Conservation (phyloP, 805 yeast species). For the Metschnikowia cerradonensis region DNA sequence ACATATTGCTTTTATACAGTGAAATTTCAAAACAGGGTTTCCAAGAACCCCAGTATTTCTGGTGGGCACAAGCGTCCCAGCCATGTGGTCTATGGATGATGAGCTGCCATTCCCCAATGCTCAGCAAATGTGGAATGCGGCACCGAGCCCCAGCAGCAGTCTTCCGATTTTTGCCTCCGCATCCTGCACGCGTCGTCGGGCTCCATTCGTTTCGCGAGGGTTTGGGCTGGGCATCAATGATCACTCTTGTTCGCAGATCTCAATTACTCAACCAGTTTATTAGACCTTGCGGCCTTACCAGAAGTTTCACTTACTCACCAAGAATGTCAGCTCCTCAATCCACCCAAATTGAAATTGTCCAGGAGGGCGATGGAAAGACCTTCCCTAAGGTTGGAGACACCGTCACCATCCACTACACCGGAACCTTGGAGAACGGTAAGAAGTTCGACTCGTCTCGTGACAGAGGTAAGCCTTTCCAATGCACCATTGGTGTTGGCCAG, state of each 20-base stretch:
- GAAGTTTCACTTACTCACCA: neutral
- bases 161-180: neutral
- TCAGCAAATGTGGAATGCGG: neutral
- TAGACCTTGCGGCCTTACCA: constrained; percentile 5
- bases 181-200: constrained; percentile 1
- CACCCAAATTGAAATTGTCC: constrained; percentile 40
- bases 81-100: neutral
- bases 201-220: constrained; percentile 2
- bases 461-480: constrained; percentile 93
- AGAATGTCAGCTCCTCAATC: constrained; percentile 39
- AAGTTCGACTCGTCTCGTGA: constrained; percentile 94
- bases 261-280: constrained; percentile 9
- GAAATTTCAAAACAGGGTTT: too few relatives aligned
- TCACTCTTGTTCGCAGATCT: constrained; percentile 11
- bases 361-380: constrained; percentile 76
- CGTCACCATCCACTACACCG: constrained; percentile 93
- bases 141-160: neutral
- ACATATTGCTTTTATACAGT: too few relatives aligned
- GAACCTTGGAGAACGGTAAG: constrained; percentile 92
- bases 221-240: constrained; percentile 4
- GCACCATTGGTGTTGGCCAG: constrained; percentile 91
- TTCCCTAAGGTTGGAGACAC: constrained; percentile 85
- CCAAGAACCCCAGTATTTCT: too few relatives aligned
- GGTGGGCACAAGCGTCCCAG: neutral
- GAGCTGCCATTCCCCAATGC: neutral